phyloP scores from a whole-genome alignment of 495 filamentous ascomycete genomes.

The Penicillium coprophilum region DNA sequence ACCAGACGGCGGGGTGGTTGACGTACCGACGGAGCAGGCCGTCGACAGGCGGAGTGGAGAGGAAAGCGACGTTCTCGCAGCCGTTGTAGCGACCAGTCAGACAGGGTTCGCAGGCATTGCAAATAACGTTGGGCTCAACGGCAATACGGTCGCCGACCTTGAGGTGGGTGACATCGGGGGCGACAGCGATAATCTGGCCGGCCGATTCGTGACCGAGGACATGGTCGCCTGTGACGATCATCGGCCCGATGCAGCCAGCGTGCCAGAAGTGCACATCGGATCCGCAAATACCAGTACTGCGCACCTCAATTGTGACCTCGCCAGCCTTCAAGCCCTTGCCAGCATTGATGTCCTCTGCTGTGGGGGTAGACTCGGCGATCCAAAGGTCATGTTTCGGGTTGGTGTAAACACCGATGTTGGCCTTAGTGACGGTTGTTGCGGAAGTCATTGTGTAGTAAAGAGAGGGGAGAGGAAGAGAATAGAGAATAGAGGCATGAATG shows the following conservation, averaged over 20 bases:
- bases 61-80: slow-evolving; percentile 78
- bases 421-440: slow-evolving; percentile 55
- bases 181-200: slow-evolving; percentile 76
- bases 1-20: slow-evolving; percentile 88
- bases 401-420: slow-evolving; percentile 94
- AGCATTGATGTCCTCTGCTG: slow-evolving; percentile 68
- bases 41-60: slow-evolving; percentile 83
- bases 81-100: slow-evolving; percentile 91
- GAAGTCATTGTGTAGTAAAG: slow-evolving; percentile 31
- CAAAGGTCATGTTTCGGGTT: slow-evolving; percentile 90
- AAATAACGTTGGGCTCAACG: slow-evolving; percentile 88
- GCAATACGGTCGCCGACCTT: slow-evolving; percentile 84
- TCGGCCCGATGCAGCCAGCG: slow-evolving; percentile 87
- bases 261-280: slow-evolving; percentile 98
- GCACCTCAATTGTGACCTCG: slow-evolving; percentile 79
- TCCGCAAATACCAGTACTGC: slow-evolving; percentile 92
- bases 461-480: slow-evolving; percentile 9
- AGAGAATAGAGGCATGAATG: slow-evolving; percentile 9
- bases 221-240: slow-evolving; percentile 84
- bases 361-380: slow-evolving; percentile 75
- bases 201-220: slow-evolving; percentile 93
- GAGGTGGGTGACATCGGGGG: slow-evolving; percentile 69
- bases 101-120: slow-evolving; percentile 84
- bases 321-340: slow-evolving; percentile 71
- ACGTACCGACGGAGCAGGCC: slow-evolving; percentile 90